Base-by-base conservation (phyloP, 2,329 filamentous ascomycete genomes). In the Fusarium equiseti region DNA sequence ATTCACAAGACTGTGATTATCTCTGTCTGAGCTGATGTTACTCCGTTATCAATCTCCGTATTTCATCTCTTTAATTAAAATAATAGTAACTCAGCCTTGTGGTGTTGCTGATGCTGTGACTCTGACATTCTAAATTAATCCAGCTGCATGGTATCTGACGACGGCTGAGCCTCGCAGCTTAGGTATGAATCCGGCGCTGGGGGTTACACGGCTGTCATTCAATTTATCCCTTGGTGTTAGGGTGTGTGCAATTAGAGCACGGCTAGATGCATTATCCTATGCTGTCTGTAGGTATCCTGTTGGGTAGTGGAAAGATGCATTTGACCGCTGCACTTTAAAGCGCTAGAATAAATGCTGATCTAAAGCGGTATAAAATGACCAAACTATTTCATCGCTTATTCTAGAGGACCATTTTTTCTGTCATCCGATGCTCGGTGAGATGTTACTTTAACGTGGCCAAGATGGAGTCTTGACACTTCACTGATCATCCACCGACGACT, bases 111-210 rank as follows among this genome's bases (percentile, higher is more conserved):
- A 71, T 52, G 55, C 26, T 61, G 54, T 69, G 52, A 45, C 60
- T 52, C 27, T 35, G 10, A 24, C 31, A 13, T 42, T 20, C 58
- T 57, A 60, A 67, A 46, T 57, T 45, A 67, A 56, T 40, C 40
- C 40, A 40, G 22, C 50, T 24, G 49, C 24, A 55, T 55, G 11
- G 38, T 8, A 56, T 51, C 22, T 42, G 32, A 49, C 26, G 43
- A 55, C 24, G 35, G 42, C 64, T 54, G 32, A 67, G 64, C 64
- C 57, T 68, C 65, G 57, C 63, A 63, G 63, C 63, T 68, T 71
- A 45, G 53, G 62, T 64, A 71, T 57, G 51, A 68, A 71, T 64
- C 35, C 38, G 64, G 68, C 18, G 15, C 32, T 40, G 32, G 9
- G 27, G 32, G 63, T 70, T 70, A 65, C 68, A 71, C 51, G n/a